Evolutionary conservation across 805 yeast species (phyloP), one percentile per base, ranked within the genome.

Genomic region (Cyberlindnera sargentensis): DNA sequence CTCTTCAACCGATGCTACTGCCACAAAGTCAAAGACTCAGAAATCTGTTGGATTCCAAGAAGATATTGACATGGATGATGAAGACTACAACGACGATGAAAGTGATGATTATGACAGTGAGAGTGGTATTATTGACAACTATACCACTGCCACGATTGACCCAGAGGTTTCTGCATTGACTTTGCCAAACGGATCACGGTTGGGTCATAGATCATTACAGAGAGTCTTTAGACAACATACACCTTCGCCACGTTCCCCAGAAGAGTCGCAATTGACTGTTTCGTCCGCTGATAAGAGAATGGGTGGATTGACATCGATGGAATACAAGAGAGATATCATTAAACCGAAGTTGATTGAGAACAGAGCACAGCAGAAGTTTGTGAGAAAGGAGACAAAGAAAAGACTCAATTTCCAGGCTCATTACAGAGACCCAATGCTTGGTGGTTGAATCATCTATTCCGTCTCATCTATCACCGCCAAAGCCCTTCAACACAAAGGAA

Each of bases 371-470:
- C 64, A 65, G 48, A 63, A 61, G 48, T 55, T 63, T 25, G 49
- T 69, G 41, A 60, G 65, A 33, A 67, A 80, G 49, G 84, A 86
- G 29, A 75, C 78, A 44, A 84, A 78, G 62, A 84, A 78, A 62
- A 78, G 78, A 60, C 69, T 80, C 61, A 93, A 91, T 65, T 75
- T 79, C 72, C 96, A 91, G 72, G 77, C 79, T 29, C 95, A 93
- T 60, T 87, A 65, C 70, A 75, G 95, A 60, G 95, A 88, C 60
- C 82, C 78, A 57, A 64, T 85, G 52, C 68, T 87, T 47, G 70
- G 68, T 33, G 55, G 57, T 46, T 51, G 42, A 47, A 26, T 3
- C 10, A 15, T 15, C 20, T 15, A 15, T 15, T 15, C 20, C 20
- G 20, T 15, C 15, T 23, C 15, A 37, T 8, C 30, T 31, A 33